Evolutionary conservation across 345 rosid genomes (phyloP).

Genomic region (Brassica rapa): DNA sequence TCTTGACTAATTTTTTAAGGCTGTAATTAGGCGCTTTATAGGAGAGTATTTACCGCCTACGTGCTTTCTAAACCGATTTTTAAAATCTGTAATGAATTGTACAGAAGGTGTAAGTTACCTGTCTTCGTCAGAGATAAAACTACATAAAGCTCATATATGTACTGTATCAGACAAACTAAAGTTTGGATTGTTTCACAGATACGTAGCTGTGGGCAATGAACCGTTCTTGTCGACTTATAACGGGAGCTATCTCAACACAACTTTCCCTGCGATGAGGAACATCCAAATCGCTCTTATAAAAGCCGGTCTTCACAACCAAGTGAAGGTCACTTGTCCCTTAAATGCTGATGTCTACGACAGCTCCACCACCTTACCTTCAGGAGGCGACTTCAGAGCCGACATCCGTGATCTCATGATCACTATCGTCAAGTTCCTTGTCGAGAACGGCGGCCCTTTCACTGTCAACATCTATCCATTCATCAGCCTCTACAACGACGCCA

Average conservation of each 20-base stretch:
- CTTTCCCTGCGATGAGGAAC: slow-evolving; percentile 78
- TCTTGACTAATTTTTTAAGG: too few species aligned
- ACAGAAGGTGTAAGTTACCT: not conserved
- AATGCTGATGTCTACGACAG: slow-evolving; percentile 84
- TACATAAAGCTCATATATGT: not conserved
- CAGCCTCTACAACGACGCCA: slow-evolving; percentile 70
- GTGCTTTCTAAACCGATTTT: too few species aligned
- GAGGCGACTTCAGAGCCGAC: slow-evolving; percentile 82
- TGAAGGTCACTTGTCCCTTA: slow-evolving; percentile 76
- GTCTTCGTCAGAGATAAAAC: not conserved
- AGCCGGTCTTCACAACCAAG: slow-evolving; percentile 73
- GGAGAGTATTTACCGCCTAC: too few species aligned
- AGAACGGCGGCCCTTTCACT: slow-evolving; percentile 68
- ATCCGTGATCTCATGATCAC: slow-evolving; percentile 74
- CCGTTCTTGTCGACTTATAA: slow-evolving; percentile 85
- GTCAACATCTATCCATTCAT: slow-evolving; percentile 94
- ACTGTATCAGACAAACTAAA: slow-evolving; percentile 17
- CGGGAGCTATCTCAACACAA: slow-evolving; percentile 61
- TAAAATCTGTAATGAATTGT: not conserved
- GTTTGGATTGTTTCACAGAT: slow-evolving; percentile 48
- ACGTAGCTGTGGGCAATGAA: slow-evolving; percentile 91
- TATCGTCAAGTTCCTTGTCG: slow-evolving; percentile 72
- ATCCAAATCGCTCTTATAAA: slow-evolving; percentile 76
- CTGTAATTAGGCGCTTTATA: too few species aligned
- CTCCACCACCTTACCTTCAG: slow-evolving; percentile 60